Evolutionary conservation across 768 basidiomycete genomes (phyloP), one percentile per base, ranked within the genome.

Genomic region (Termitomyces sp.): DNA sequence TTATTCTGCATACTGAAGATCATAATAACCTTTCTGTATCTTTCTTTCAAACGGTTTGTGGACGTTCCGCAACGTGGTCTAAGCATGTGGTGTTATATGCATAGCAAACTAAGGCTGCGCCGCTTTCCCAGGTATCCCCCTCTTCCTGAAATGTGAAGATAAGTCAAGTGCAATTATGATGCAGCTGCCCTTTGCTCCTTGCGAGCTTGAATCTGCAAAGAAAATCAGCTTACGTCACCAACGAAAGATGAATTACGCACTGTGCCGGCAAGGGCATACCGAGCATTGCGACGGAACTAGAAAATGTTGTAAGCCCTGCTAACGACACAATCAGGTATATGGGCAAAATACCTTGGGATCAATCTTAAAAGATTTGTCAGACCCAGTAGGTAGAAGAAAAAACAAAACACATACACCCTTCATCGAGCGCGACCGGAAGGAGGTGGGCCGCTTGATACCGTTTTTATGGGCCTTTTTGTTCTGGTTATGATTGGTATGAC

Each of bases 381-480:
- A 16, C 13, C 58, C 41, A 58, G 27, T 53, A 41, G 20, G 55
- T 51, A 20, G 22, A 41, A 22, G 20, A 57, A 57, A 27, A 57
- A 36, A 45, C 58, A 58, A 46, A 42, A 55, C 6, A 89, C 93
- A 63, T 83, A 98, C 96, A 84, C 95, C 95, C 79, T 86, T 93
- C 81, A 91, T 68, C 39, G 91, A 95, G 65, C 88, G 83, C 66
- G 89, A 84, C 68, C 86, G 83, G 72, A 84, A 79, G 59, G 83
- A 80, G 73, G 80, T 76, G 55, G 93, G 89, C 73, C 81, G 85
- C 80, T 90, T 93, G 81, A 98, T 96, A 70, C 95, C 96, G 81
- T 98, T 98, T 65, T 91, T 85, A 82, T 98, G 96, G 65, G 96
- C 94, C 86, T 97, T 98, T 76, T 86, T 87, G 82, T 68, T 93